phyloP scores from a whole-genome alignment of 371 early-diverging fungal species.

The Mortierella sp. region DNA sequence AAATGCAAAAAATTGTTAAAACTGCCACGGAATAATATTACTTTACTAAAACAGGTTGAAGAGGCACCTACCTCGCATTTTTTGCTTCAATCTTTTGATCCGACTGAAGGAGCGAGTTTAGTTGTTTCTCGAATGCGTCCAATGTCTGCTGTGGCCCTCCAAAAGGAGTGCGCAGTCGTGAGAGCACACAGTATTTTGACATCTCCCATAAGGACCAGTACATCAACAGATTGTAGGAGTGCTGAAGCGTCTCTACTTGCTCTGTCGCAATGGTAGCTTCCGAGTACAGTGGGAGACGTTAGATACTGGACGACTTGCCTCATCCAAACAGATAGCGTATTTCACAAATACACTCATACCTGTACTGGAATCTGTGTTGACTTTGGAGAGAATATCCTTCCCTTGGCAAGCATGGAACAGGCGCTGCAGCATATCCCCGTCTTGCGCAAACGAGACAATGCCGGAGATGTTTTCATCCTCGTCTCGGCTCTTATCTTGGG shows the following conservation, averaged over 20 bases:
- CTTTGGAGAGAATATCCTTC: constrained; percentile 26
- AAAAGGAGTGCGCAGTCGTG: constrained; percentile 79
- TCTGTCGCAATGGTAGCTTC: constrained; percentile 34
- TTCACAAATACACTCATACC: too few relatives aligned
- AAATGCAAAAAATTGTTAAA: neutral
- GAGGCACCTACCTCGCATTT: constrained; percentile 20
- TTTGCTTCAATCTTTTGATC: neutral
- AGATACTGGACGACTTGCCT: too few relatives aligned
- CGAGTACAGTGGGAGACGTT: too few relatives aligned
- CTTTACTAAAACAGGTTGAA: too few relatives aligned
- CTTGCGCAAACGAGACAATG: neutral
- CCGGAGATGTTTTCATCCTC: neutral
- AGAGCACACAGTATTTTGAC: constrained; percentile 78
- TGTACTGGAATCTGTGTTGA: constrained; percentile 38
- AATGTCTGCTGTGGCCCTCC: constrained; percentile 84
- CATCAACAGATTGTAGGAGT: constrained; percentile 59
- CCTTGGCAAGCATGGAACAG: constrained; percentile 61
- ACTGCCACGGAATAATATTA: too few relatives aligned
- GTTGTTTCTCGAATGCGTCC: constrained; percentile 72
- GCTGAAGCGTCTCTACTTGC: constrained; percentile 30
- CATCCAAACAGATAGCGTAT: too few relatives aligned
- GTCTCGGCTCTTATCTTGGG: neutral
- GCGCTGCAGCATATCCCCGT: constrained; percentile 60
- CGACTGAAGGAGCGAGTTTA: constrained; percentile 54
- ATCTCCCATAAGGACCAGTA: constrained; percentile 87